Percentiles rank a stretch among this genome's conserved stretches.
phyloP scores from a whole-genome alignment of 371 early-diverging fungal species.

The Blakeslea trispora region DNA sequence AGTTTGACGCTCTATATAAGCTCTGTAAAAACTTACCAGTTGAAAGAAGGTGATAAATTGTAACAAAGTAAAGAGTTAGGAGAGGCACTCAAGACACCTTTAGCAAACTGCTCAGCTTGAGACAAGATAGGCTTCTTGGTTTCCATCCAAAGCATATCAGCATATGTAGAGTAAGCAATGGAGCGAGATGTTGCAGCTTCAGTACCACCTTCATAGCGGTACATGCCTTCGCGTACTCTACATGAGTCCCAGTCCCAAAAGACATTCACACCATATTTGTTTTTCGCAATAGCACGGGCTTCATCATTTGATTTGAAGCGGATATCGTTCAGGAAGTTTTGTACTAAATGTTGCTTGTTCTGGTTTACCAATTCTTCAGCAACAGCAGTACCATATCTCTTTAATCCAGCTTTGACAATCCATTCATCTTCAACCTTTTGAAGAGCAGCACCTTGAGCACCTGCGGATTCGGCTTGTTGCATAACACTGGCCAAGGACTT shows the following conservation, averaged over 20 bases:
- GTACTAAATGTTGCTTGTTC: conserved; percentile 47
- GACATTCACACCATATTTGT: conserved; percentile 75
- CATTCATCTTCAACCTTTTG: conserved; percentile 89
- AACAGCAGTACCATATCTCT: conserved; percentile 84
- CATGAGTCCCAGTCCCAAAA: conserved; percentile 93
- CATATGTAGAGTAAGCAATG: conserved; percentile 89
- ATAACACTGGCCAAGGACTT: conserved; percentile 77
- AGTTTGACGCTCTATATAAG: background rate
- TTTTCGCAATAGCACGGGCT: conserved; percentile 79
- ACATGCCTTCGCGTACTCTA: conserved; percentile 95
- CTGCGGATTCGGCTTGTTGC: conserved; percentile 77
- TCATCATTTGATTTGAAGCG: conserved; percentile 77
- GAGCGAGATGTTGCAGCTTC: conserved; percentile 89
- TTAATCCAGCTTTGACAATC: conserved; percentile 82
- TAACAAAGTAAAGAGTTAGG: conserved; percentile 83
- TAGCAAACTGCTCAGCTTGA: conserved; percentile 93
- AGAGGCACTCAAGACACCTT: conserved; percentile 70
- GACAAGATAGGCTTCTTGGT: conserved; percentile 90
- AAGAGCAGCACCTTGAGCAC: conserved; percentile 76
- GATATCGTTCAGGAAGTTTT: conserved; percentile 59
- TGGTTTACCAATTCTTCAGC: conserved; percentile 71
- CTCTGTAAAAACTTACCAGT: conserved; percentile 84
- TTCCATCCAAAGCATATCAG: conserved; percentile 98
- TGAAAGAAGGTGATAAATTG: conserved; percentile 98
- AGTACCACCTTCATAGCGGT: conserved; percentile 95